Conservation (phyloP, 768 basidiomycete species). For the Phaeotremella fagi region DNA sequence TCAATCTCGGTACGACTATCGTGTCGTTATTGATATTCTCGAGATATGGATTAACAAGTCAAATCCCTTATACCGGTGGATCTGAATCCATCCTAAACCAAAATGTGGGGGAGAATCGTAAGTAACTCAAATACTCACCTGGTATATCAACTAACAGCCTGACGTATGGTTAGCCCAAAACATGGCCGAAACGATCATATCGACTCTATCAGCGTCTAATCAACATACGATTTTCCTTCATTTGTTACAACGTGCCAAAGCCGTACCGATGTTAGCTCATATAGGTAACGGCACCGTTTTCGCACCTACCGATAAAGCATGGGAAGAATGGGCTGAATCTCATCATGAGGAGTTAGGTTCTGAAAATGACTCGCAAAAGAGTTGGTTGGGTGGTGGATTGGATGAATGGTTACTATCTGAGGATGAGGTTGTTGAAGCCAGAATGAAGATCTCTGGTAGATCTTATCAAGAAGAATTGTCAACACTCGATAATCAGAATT, state of each 20-base stretch:
- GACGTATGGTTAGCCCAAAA: not conserved
- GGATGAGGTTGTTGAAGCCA: constrained; percentile 41
- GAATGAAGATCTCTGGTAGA: constrained; percentile 1
- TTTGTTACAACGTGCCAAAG: constrained; percentile 74
- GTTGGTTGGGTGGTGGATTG: constrained; percentile 28
- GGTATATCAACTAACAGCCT: too few relatives aligned
- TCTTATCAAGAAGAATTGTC: constrained; percentile 5
- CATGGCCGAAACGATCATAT: constrained; percentile 56
- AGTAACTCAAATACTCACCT: too few relatives aligned
- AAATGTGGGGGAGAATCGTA: too few relatives aligned
- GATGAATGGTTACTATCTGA: constrained; percentile 51
- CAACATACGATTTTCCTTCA: constrained; percentile 71
- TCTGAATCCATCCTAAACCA: not conserved
- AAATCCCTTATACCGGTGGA: not conserved
- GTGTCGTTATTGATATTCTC: not conserved
- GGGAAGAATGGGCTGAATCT: constrained; percentile 38
- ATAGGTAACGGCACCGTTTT: constrained; percentile 81
- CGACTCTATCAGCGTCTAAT: constrained; percentile 66
- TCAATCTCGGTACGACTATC: not conserved
- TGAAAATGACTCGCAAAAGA: too few relatives aligned
- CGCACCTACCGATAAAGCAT: constrained; percentile 90
- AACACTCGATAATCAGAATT: constrained; percentile 44
- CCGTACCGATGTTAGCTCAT: constrained; percentile 85
- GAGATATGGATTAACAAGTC: not conserved
- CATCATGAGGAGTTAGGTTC: constrained; percentile 19